Conservation (phyloP, 805 yeast genomes). For the Ogataea henricii region DNA sequence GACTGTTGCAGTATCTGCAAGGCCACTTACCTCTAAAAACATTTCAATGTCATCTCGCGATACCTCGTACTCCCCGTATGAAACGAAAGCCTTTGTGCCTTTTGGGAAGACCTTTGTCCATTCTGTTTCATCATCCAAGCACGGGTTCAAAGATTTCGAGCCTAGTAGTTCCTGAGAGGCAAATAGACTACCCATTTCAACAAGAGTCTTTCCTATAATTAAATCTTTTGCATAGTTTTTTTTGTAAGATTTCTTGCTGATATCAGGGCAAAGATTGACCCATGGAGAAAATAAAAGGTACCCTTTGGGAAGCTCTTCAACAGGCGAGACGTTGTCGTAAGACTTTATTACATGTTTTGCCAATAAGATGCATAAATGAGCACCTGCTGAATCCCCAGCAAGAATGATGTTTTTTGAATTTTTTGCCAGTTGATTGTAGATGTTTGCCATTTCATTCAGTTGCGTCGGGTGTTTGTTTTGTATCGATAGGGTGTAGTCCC, state of each 20-base stretch:
- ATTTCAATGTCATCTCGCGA: constrained; percentile 1
- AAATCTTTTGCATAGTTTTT: constrained; percentile 8
- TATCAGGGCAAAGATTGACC: constrained; percentile 9
- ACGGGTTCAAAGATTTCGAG: constrained; percentile 4
- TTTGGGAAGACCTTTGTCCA: constrained; percentile 7
- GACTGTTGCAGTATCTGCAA: constrained; percentile 2
- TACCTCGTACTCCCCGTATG: constrained; percentile 12
- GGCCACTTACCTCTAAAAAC: not conserved
- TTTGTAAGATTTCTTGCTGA: not conserved
- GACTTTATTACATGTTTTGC: constrained; percentile 8
- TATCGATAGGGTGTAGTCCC: constrained; percentile 11
- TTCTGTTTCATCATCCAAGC: constrained; percentile 6
- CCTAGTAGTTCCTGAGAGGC: not conserved
- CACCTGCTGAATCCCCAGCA: constrained; percentile 19
- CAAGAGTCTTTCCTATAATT: constrained; percentile 1
- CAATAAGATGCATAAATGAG: constrained; percentile 6
- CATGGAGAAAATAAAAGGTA: constrained; percentile 7
- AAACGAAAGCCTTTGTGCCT: constrained; percentile 3
- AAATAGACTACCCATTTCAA: constrained; percentile 7
- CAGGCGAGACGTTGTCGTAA: not conserved
- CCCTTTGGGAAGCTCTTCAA: not conserved
- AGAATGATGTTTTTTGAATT: constrained; percentile 11
- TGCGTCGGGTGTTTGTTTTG: constrained; percentile 8
- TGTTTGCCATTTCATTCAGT: constrained; percentile 6
- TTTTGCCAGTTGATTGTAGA: constrained; percentile 8